Conservation (phyloP, 2,329 filamentous ascomycete genomes). For the Nemania sp. region DNA sequence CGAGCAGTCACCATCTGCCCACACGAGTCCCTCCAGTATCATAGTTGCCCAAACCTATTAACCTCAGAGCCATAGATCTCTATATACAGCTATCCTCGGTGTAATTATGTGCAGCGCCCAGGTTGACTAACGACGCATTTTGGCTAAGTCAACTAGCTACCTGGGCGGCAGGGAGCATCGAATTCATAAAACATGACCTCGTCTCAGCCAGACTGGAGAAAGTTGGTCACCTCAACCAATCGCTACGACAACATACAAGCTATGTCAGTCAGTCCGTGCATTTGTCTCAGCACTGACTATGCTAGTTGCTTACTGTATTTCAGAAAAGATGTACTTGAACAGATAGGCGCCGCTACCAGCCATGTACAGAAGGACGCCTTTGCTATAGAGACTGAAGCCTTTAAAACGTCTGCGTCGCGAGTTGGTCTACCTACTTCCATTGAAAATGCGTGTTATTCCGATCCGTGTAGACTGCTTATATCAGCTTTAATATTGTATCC, state of each 20-base stretch:
- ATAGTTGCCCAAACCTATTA: too few relatives aligned
- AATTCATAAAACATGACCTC: conserved; percentile 35
- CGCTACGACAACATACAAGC: conserved; percentile 66
- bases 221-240: conserved; percentile 58
- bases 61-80: too few relatives aligned
- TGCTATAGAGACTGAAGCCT: conserved; percentile 66
- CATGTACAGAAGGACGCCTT: conserved; percentile 55
- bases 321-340: conserved; percentile 35
- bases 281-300: background rate
- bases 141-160: background rate
- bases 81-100: too few relatives aligned
- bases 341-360: conserved; percentile 26
- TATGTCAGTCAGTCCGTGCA: conserved; percentile 58
- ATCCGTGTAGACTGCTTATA: background rate
- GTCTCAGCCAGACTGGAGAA: conserved; percentile 52
- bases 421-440: conserved; percentile 46
- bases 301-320: conserved; percentile 19
- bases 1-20: too few relatives aligned
- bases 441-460: background rate
- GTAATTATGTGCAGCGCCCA: background rate
- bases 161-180: too few relatives aligned
- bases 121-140: background rate
- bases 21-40: too few relatives aligned
- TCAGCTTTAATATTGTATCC: conserved; percentile 6
- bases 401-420: conserved; percentile 57